These are phyloP conservation scores for Farysia itapuensis DNA, from an alignment of 1,284 basidiomycete species.

Conservation along the genomic window DNA sequence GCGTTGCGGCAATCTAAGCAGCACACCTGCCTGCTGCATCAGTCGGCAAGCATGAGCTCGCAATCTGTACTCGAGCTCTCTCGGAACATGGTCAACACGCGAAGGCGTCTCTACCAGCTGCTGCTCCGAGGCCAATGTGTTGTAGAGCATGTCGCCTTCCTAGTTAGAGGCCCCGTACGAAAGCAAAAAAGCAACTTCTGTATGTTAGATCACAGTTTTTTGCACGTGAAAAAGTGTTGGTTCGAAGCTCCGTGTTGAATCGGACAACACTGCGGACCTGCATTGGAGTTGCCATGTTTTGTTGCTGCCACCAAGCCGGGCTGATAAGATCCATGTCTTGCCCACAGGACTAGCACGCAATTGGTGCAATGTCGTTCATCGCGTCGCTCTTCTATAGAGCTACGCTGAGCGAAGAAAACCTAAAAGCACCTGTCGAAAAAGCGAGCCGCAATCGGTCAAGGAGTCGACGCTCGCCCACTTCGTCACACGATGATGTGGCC, in stretches of 20 bases:
- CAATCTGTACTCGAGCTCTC: slow-evolving; percentile 79
- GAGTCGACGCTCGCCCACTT: no score
- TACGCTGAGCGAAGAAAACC: slow-evolving; percentile 27
- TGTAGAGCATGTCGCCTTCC: slow-evolving; percentile 67
- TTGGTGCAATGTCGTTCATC: slow-evolving; percentile 36
- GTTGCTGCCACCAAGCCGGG: no score
- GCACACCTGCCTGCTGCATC: slow-evolving; percentile 88
- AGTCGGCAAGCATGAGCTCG: slow-evolving; percentile 77
- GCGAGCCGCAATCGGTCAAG: slow-evolving; percentile 12
- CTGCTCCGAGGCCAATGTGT: slow-evolving; percentile 78
- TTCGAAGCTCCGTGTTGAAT: no score
- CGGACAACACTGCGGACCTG: no score
- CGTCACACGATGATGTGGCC: background rate
- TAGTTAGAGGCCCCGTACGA: no score
- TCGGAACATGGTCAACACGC: slow-evolving; percentile 75
- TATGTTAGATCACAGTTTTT: no score
- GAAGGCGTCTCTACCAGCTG: slow-evolving; percentile 83
- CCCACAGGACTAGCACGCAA: no score
- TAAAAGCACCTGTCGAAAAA: slow-evolving; percentile 30
- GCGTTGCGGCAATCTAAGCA: slow-evolving; percentile 91
- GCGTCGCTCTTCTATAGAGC: slow-evolving; percentile 32
- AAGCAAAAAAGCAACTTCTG: no score
- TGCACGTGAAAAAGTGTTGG: no score
- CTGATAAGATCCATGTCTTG: no score
- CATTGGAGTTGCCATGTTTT: no score